These are phyloP conservation scores for Cryoendolithus antarcticus DNA, from an alignment of 2,329 filamentous ascomycete species.

Conservation along the genomic window DNA sequence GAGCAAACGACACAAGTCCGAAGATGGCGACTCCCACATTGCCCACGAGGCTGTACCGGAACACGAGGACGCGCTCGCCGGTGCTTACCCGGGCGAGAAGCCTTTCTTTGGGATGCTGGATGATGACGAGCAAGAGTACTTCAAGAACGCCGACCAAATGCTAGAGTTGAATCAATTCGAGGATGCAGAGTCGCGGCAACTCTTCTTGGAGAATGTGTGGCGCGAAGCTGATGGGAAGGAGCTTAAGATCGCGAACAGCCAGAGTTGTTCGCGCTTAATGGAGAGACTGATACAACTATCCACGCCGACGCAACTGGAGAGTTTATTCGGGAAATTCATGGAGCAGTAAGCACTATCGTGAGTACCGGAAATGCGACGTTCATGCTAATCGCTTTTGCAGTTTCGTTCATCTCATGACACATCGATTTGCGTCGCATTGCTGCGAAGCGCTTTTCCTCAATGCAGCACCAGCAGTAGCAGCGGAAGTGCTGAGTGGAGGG, in stretches of 20 bases:
- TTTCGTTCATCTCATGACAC: constrained; percentile 80
- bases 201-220: constrained; percentile 65
- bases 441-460: constrained; percentile 86
- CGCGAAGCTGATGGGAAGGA: constrained; percentile 83
- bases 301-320: constrained; percentile 67
- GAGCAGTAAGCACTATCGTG: constrained; percentile 46
- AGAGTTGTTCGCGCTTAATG: constrained; percentile 87
- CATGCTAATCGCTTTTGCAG: constrained; percentile 20
- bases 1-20: constrained; percentile 27
- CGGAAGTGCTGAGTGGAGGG: constrained; percentile 43
- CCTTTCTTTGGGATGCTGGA: constrained; percentile 90
- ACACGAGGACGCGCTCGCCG: constrained; percentile 14
- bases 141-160: constrained; percentile 76
- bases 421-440: constrained; percentile 94
- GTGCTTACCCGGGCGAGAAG: constrained; percentile 37
- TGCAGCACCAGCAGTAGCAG: constrained; percentile 64
- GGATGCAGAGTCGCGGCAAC: constrained; percentile 46
- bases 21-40: constrained; percentile 24
- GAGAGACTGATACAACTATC: constrained; percentile 81
- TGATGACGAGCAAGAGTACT: constrained; percentile 91
- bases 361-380: not conserved
- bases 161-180: constrained; percentile 83
- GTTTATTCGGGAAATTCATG: constrained; percentile 71
- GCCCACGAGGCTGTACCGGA: constrained; percentile 11
- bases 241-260: constrained; percentile 88